These are phyloP conservation scores for Wickerhamomyces bisporus DNA, from an alignment of 805 yeast species.

Conservation along the genomic window DNA sequence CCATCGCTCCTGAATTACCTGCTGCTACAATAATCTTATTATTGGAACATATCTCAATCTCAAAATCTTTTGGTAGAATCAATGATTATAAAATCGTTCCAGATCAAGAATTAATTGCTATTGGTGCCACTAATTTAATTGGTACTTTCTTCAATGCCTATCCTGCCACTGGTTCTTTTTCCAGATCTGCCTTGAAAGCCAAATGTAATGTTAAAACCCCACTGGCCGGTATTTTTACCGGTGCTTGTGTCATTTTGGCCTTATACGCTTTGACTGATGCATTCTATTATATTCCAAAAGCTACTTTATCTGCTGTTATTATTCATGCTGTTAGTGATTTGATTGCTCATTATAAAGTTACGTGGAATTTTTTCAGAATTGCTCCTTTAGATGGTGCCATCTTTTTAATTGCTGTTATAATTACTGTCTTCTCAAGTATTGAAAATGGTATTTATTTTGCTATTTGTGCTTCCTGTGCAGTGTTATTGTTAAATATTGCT, in stretches of 20 bases:
- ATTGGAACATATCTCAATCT: constrained; percentile 87
- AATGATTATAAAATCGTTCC: constrained; percentile 89
- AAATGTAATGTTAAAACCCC: constrained; percentile 96
- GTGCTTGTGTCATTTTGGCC: constrained; percentile 82
- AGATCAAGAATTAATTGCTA: constrained; percentile 90
- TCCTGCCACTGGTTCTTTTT: constrained; percentile 94
- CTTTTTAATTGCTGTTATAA: constrained; percentile 21
- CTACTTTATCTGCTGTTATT: constrained; percentile 80
- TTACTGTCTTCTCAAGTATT: constrained; percentile 40
- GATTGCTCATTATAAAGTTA: constrained; percentile 61
- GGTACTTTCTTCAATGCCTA: constrained; percentile 93
- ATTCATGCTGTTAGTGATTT: constrained; percentile 92
- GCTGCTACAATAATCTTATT: constrained; percentile 78
- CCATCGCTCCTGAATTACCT: constrained; percentile 74
- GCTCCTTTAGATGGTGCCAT: constrained; percentile 41
- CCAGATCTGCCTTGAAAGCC: constrained; percentile 89
- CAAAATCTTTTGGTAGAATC: constrained; percentile 89
- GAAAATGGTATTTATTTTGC: constrained; percentile 92
- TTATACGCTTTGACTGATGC: constrained; percentile 78
- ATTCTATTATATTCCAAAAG: constrained; percentile 87
- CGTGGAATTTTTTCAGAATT: constrained; percentile 66
- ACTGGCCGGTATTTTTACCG: constrained; percentile 85
- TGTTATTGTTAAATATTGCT: constrained; percentile 66
- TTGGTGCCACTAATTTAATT: constrained; percentile 84
- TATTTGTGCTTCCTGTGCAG: constrained; percentile 74